Percentiles rank a stretch among this genome's conserved stretches.
Conservation (phyloP, 345 rosid genomes). For the Melaleuca quinquenervia region DNA sequence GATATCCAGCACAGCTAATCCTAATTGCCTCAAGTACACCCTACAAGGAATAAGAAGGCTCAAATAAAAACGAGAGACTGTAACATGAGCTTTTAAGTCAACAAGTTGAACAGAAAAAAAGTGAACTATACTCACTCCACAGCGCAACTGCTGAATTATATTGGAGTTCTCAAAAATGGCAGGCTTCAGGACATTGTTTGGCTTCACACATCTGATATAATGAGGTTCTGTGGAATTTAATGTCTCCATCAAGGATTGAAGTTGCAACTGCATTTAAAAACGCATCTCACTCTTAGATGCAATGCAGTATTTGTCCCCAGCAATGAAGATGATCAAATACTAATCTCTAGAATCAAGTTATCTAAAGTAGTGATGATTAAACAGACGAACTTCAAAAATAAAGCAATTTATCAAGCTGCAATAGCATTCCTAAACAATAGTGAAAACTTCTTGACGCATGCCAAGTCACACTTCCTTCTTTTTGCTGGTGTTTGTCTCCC, state of each 20-base stretch:
- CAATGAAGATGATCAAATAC: not conserved
- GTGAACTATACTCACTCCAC: conserved; percentile 75
- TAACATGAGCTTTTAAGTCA: not conserved
- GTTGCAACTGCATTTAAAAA: conserved; percentile 61
- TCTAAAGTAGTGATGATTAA: not conserved
- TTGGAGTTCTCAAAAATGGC: conserved; percentile 87
- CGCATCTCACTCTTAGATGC: not conserved
- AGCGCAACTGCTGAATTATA: conserved; percentile 91
- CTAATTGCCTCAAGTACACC: conserved; percentile 99
- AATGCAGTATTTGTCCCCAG: not conserved
- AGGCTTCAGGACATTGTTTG: conserved; percentile 95
- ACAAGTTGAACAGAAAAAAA: not conserved
- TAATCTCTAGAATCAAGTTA: not conserved
- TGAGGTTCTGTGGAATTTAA: conserved; percentile 94
- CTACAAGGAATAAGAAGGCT: conserved; percentile 18
- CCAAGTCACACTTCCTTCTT: not conserved
- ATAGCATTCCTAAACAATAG: not conserved
- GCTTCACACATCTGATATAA: conserved; percentile 99
- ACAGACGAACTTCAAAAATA: not conserved
- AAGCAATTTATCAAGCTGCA: not conserved
- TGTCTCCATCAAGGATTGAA: conserved; percentile 97
- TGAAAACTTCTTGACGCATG: not conserved
- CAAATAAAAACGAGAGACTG: not conserved
- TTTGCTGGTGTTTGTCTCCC: not conserved
- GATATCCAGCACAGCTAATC: conserved; percentile 99